Evolutionary conservation across 768 basidiomycete species (phyloP), one percentile per base, ranked within the genome.

Genomic region (Arthromyces matolae): DNA sequence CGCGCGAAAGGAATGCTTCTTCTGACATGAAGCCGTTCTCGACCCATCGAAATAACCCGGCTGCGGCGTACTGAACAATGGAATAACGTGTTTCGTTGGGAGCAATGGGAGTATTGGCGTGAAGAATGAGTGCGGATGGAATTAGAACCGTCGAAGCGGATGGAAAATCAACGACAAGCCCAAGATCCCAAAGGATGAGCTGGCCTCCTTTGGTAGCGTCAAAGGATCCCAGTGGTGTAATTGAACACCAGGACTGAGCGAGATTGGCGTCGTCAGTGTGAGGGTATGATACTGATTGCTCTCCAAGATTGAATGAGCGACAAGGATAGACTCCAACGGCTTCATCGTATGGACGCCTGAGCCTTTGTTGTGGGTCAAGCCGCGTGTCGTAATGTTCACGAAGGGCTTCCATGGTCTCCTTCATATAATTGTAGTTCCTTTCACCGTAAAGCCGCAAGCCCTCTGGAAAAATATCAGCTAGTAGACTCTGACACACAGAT

Each of bases 251-350:
- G n/a, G n/a, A n/a, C n/a, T n/a, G n/a, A n/a, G n/a, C n/a, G n/a
- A n/a, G n/a, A n/a, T n/a, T n/a, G n/a, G n/a, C n/a, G n/a, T n/a
- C n/a, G n/a, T n/a, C n/a, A n/a, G n/a, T n/a, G n/a, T n/a, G n/a
- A n/a, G n/a, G n/a, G n/a, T n/a, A n/a, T n/a, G n/a, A n/a, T n/a
- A n/a, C n/a, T n/a, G n/a, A n/a, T n/a, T 50, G 41, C 3, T 16
- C n/a, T 6, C 48, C 48, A 19, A 50, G n/a, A 24, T 50, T 50
- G 24, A 50, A 45, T 3, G 44, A 45, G 9, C 34, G 33, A 23
- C 49, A 51, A 9, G 45, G 45, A 20, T 27, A 51, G 25, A 29
- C 49, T 10, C 48, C 48, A 43, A 44, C 41, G 3, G 28, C 24
- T 8, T n/a, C 9, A 32, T 49, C 47, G 19, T 49, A 49, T 12